These are phyloP conservation scores for Evernia prunastri DNA, from an alignment of 495 filamentous ascomycete species.

Conservation along the genomic window DNA sequence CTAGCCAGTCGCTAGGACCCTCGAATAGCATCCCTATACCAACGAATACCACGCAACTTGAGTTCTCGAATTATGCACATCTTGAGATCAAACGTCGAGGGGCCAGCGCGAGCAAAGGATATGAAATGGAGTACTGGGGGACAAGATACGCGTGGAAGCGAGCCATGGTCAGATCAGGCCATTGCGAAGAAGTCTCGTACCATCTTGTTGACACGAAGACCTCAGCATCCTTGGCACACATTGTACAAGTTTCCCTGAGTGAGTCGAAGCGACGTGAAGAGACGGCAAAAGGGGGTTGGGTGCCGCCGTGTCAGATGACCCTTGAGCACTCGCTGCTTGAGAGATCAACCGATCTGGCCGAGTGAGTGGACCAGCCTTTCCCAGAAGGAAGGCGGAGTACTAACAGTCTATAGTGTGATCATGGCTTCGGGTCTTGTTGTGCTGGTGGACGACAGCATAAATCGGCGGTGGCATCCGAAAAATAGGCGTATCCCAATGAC, in stretches of 20 bases:
- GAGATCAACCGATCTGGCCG: conserved; percentile 71
- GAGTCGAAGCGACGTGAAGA: conserved; percentile 65
- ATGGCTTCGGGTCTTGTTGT: conserved; percentile 84
- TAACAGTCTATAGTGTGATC: conserved; percentile 58
- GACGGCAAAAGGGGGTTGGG: conserved; percentile 75
- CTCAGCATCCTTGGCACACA: conserved; percentile 64
- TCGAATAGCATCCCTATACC: conserved; percentile 16
- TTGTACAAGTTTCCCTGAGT: conserved; percentile 73
- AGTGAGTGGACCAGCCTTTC: conserved; percentile 61
- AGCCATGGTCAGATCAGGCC: conserved; percentile 53
- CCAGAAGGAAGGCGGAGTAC: conserved; percentile 23
- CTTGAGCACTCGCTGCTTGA: conserved; percentile 67
- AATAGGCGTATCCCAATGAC: conserved; percentile 53
- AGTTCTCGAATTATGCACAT: conserved; percentile 97
- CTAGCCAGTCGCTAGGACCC: conserved; percentile 26
- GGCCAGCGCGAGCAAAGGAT: conserved; percentile 63
- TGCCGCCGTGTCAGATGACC: conserved; percentile 84
- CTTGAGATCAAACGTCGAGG: conserved; percentile 74
- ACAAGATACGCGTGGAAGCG: conserved; percentile 81
- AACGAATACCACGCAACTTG: conserved; percentile 74
- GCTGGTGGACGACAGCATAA: conserved; percentile 89
- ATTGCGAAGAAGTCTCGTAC: conserved; percentile 60
- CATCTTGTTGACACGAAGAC: conserved; percentile 66
- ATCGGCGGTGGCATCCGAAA: conserved; percentile 66
- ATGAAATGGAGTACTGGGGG: conserved; percentile 91